Evolutionary conservation across 1,139 yeast species (phyloP), one percentile per base, ranked within the genome.

Genomic region (Saccharomyces pastorianus): DNA sequence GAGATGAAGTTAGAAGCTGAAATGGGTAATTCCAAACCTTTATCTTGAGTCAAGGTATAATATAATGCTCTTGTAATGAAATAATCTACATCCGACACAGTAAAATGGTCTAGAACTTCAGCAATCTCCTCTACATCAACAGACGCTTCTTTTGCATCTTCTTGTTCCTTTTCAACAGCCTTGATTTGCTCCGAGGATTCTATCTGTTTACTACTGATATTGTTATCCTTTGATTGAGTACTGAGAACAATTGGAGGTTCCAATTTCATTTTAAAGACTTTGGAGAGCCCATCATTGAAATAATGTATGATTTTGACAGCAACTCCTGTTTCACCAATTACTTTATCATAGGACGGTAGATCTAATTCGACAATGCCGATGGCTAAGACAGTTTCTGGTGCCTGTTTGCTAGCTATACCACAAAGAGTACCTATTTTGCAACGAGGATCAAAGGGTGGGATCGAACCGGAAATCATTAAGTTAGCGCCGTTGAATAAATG

Each of bases 401-500:
- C 65, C n/a, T 77, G 74, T 41, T 76, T 74, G 57, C 81, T 80
- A 0, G 84, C 88, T 38, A 93, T 76, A 0, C 88, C 96, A 17
- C 88, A 96, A n/a, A 85, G 67, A 0, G 77, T 64, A 1, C 85
- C 91, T 52, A 71, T 71, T 2, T 62, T 64, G 4, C 81, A 59
- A 3, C 59, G 52, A 0, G 61, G 51, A 50, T 85, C 89, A 63
- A 86, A 84, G 0, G 96, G 96, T 0, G 89, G 87, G 6, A 87
- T 75, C 2, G 93, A 82, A 0, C 99, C 99, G 0, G 96, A 95
- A 38, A 88, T 75, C 97, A 93, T 91, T 62, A 93, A 75, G 67
- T 91, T 85, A 0, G 98, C 97, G 7, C 97, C 97, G 57, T 80
- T 82, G 29, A 90, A 71, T 17, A 75, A 56, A 29, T 65, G 61